Base-by-base conservation (phyloP, 768 basidiomycete genomes). In the Calocybe gangraenosa region DNA sequence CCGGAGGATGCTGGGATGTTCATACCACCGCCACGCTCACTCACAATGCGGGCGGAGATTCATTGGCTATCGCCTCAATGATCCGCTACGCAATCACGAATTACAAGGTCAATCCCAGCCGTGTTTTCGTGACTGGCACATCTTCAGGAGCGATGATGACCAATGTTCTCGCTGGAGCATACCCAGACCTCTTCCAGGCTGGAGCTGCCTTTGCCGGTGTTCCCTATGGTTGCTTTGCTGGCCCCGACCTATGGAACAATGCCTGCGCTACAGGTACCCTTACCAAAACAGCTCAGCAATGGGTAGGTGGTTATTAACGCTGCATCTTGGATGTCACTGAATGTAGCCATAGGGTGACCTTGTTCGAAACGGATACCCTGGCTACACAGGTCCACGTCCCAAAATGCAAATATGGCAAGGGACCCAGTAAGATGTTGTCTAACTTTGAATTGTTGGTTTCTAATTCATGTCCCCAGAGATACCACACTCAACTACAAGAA, bases 141-240 rank as follows among this genome's bases (percentile, higher is more conserved):
- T 73, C 71, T 3, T 78, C 76, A 2, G 79, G 78, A 34, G 72
- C 69, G 1, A 81, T 80, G 79, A 80, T 79, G 78, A 79, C 78
- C 45, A 75, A 73, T 53, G 77, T 79, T 19, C 63, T 79, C 33
- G 61, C 64, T 37, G 78, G 75, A 25, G 70, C 74, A 11, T 78
- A 79, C 61, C 78, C 78, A 10, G 73, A 80, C 44, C 56, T 81
- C 36, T 76, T 78, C 64, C 47, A 51, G 32, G 79, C 75, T 11
- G 76, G 71, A 19, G 50, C 71, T 22, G 70, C 67, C 15, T 74
- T 70, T 57, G 73, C 77, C 31, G 77, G 78, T 40, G 78, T 79
- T 30, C 68, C 78, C 9, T 77, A 69, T 48, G 76, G 67, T 6
- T 79, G 78, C 63, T 79, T 79, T 59, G 70, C 66, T 19, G 74